Conservation (phyloP, 331 rosid species). For the Rosa hybrid region DNA sequence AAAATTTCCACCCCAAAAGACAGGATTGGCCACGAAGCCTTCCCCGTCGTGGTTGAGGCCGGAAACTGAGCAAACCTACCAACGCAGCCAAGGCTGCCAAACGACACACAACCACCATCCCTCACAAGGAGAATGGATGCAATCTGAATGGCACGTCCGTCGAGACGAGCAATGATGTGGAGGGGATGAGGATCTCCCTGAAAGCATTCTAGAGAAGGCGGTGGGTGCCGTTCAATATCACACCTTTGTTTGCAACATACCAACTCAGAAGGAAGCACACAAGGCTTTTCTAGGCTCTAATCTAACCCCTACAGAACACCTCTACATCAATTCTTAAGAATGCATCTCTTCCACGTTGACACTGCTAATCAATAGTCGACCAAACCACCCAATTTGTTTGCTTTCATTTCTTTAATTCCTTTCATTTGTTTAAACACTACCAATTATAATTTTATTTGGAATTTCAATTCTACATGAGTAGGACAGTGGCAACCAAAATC, state of each 20-base stretch:
- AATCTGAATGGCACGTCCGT: too few relatives aligned
- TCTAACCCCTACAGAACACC: neutral
- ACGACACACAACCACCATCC: too few relatives aligned
- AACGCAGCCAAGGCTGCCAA: too few relatives aligned
- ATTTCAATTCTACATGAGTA: neutral
- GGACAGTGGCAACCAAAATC: neutral
- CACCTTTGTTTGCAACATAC: neutral
- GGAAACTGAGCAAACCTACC: too few relatives aligned
- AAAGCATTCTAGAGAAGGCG: too few relatives aligned
- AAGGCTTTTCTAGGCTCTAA: neutral
- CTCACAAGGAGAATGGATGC: too few relatives aligned
- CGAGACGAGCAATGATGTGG: too few relatives aligned
- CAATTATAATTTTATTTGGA: neutral
- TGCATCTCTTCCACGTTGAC: constrained; percentile 1
- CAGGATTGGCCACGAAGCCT: too few relatives aligned
- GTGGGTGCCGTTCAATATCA: neutral
- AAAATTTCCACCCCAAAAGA: too few relatives aligned
- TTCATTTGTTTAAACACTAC: neutral
- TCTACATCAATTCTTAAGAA: neutral
- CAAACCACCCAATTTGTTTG: neutral
- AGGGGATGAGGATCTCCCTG: too few relatives aligned
- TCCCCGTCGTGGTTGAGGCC: too few relatives aligned
- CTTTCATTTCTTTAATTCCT: neutral
- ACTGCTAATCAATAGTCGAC: neutral
- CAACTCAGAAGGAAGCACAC: neutral